These are phyloP conservation scores for Chrysanthemum seticuspe DNA, from an alignment of 129 eudicot genomes.

Conservation along the genomic window DNA sequence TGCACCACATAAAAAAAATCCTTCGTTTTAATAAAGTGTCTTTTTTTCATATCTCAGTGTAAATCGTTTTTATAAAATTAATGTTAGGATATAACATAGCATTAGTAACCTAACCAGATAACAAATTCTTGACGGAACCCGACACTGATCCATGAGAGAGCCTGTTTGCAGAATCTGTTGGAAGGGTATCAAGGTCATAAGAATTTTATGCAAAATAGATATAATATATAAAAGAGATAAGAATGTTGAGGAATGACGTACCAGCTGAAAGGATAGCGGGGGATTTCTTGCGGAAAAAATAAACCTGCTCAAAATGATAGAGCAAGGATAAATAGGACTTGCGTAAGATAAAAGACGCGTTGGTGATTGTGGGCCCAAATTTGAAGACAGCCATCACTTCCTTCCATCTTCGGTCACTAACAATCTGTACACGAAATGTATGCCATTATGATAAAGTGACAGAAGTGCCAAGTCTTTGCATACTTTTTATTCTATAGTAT, in stretches of 20 bases:
- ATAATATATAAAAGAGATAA: background rate
- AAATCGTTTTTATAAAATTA: no score
- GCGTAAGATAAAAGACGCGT: slow-evolving; percentile 72
- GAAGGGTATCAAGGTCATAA: slow-evolving; percentile 3
- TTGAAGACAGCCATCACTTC: slow-evolving; percentile 65
- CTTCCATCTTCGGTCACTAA: slow-evolving; percentile 84
- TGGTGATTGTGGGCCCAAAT: slow-evolving; percentile 67
- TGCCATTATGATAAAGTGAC: background rate
- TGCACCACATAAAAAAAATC: slow-evolving; percentile 30
- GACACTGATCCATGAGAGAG: slow-evolving; percentile 50
- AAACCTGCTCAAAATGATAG: slow-evolving; percentile 93
- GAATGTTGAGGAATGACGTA: slow-evolving; percentile 24
- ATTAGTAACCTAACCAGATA: slow-evolving; percentile 46
- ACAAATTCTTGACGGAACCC: slow-evolving; percentile 42
- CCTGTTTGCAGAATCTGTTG: slow-evolving; percentile 48
- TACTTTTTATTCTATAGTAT: background rate
- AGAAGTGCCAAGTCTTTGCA: background rate
- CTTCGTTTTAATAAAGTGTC: background rate
- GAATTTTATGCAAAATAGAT: background rate
- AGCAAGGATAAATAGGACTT: slow-evolving; percentile 77
- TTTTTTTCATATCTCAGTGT: background rate
- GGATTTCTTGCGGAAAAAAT: slow-evolving; percentile 62
- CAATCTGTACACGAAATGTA: slow-evolving; percentile 41
- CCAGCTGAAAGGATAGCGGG: slow-evolving; percentile 45
- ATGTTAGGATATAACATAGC: background rate